Base-by-base conservation (phyloP, 768 basidiomycete genomes). In the Calocybe indica region DNA sequence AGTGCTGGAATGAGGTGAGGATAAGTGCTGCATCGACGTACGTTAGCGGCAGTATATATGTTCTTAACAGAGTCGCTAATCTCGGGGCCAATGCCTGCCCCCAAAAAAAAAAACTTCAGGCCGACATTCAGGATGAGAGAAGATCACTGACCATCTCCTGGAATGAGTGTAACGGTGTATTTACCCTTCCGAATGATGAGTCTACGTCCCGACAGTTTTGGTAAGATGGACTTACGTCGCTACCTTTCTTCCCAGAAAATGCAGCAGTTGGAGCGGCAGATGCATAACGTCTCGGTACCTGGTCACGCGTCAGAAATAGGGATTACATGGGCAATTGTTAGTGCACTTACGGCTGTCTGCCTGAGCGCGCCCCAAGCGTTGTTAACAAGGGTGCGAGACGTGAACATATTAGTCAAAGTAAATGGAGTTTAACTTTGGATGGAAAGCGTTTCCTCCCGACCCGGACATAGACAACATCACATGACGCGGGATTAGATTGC, bases 41-140 rank as follows among this genome's bases (percentile, higher is more conserved):
- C 92, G 46, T 87, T 78, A 54, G 96, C 95, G 54, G 89, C 87
- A 34, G 74, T 70, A 68, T 95, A 98, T 62, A 99, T 98, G 53
- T 82, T 73, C 71, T 95, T 96, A 61, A 99, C 84, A 54, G 93
- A 86, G 76, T 96, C 79, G 70, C 92, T 89, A 58, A 99, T 98
- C 75, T 99, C 96, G 34, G 96, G 94, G 39, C 96, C 96, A 73
- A 99, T 99, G 65, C 95, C 94, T 94, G 42, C 35, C 12, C 42
- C 11, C 31, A 31, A 7, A 34, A 43, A 13, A 34, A n/a, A n/a
- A n/a, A n/a, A n/a, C n/a, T 51, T 47, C 55, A 52, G 58, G 41
- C 41, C 36, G 36, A n/a, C 47, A 46, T 14, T 37, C 28, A 32
- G 46, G 33, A 49, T 46, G 40, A 46, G 15, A 42, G 29, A 30